Evolutionary conservation across 2,329 filamentous ascomycete species (phyloP).

Genomic region (Blumeria graminis): DNA sequence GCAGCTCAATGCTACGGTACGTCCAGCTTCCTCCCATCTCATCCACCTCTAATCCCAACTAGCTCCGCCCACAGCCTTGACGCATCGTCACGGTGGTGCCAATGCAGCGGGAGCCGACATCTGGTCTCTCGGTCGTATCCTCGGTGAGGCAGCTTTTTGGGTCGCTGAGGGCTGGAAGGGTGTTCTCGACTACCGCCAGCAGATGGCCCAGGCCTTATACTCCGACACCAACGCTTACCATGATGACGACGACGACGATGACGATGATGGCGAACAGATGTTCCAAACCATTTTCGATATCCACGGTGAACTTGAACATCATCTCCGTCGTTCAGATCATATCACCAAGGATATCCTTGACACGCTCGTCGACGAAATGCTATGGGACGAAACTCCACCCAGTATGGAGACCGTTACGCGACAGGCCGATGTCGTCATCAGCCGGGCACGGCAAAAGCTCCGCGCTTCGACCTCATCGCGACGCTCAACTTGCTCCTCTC

Average conservation of each 20-base stretch:
- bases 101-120: conserved; percentile 10
- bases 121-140: conserved; percentile 16
- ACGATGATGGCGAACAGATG: conserved; percentile 9
- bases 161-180: conserved; percentile 10
- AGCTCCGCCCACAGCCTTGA: conserved; percentile 16
- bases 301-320: conserved; percentile 10
- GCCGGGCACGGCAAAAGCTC: conserved; percentile 6
- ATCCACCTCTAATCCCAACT: conserved; percentile 1
- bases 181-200: conserved; percentile 9
- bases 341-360: conserved; percentile 11
- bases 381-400: conserved; percentile 9
- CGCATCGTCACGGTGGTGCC: conserved; percentile 2
- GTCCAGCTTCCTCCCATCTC: background rate
- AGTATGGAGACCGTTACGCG: conserved; percentile 7
- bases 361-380: conserved; percentile 10
- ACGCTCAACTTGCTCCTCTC: conserved; percentile 3
- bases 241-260: conserved; percentile 1
- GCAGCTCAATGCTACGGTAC: background rate
- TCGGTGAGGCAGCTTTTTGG: conserved; percentile 13
- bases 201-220: conserved; percentile 5
- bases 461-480: conserved; percentile 2
- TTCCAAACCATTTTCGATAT: conserved; percentile 10
- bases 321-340: conserved; percentile 9
- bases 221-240: no score
- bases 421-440: conserved; percentile 7